Conservation (phyloP, 495 filamentous ascomycete genomes). For the Cercophora newfieldiana region DNA sequence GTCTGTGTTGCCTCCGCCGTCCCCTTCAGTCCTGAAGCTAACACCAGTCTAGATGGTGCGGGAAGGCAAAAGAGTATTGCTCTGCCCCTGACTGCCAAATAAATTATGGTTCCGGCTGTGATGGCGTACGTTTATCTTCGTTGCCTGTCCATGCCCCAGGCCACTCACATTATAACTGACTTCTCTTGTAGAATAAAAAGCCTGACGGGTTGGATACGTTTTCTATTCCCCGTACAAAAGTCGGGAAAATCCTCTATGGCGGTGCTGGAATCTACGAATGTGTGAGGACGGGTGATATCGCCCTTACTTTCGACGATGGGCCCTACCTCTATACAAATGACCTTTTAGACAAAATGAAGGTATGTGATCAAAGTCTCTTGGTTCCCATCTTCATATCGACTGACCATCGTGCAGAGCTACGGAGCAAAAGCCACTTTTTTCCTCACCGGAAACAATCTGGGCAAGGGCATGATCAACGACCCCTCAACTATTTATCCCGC, state of each 20-base stretch:
- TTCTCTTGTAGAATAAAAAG: conserved; percentile 45
- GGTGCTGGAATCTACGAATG: conserved; percentile 68
- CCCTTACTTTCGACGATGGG: conserved; percentile 79
- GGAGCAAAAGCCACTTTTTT: conserved; percentile 77
- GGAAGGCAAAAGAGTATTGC: conserved; percentile 62
- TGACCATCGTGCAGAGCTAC: conserved; percentile 46
- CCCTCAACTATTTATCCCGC: conserved; percentile 54
- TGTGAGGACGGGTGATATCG: conserved; percentile 60
- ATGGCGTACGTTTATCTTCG: conserved; percentile 49
- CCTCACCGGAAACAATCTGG: conserved; percentile 71
- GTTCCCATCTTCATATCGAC: conserved; percentile 3
- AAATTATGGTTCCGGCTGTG: conserved; percentile 64
- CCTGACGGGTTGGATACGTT: conserved; percentile 64
- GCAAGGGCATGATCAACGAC: conserved; percentile 70
- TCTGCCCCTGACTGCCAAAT: conserved; percentile 68
- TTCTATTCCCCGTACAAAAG: conserved; percentile 56
- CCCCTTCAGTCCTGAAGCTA: conserved; percentile 28
- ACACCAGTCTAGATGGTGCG: conserved; percentile 56
- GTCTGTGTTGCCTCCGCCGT: conserved; percentile 28
- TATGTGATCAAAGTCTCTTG: conserved; percentile 15
- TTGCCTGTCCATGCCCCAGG: not conserved
- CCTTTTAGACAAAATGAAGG: conserved; percentile 64
- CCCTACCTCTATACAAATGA: conserved; percentile 68
- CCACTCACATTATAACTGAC: conserved; percentile 8
- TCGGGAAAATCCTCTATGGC: conserved; percentile 61